Evolutionary conservation across 2,329 filamentous ascomycete species (phyloP), one percentile per base, ranked within the genome.

Genomic region (Aureobasidium namibiae): DNA sequence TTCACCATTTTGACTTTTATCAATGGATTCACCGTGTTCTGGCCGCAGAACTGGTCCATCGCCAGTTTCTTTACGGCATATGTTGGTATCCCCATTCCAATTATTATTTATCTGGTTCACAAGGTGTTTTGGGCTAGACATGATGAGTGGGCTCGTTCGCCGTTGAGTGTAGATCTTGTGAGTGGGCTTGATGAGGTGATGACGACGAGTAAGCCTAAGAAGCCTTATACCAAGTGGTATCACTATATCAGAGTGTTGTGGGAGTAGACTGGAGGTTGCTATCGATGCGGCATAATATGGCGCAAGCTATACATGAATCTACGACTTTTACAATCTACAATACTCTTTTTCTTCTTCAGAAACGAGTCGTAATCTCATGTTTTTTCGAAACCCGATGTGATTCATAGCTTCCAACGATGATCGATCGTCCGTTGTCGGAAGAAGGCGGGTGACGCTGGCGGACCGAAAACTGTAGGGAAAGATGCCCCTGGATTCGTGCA

Each of bases 11-110:
- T 92, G n/a, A 82, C 80, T 1, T 72, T 92, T 3, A 85, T 89
- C 65, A 90, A 90, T 66, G 89, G 88, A 1, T 92, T 91, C 72
- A 81, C 85, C 36, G 81, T 87, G 14, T 92, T 92, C 69, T 87
- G 86, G 69, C 82, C 83, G 0, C 74, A 77, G 8, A 76, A 84
- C 29, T 92, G 85, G 81, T 80, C 77, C 16, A 80, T 79, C 0
- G 76, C 78, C 5, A 77, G 78, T 65, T 94, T 94, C 66, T 73
- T 87, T 64, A 85, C 83, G 0, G 78, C 82, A 0, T 88, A 88
- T 65, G 78, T 86, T n/a, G 83, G 83, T 9, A 81, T 87, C 50
- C 82, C 83, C 0, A 78, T 84, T 18, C 87, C 87, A 67, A 65
- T 81, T 13, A 60, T 72, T 2, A 75, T 86, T 50, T 85, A 82